phyloP scores from a whole-genome alignment of 768 basidiomycete species.

The Tremella mesenterica region DNA sequence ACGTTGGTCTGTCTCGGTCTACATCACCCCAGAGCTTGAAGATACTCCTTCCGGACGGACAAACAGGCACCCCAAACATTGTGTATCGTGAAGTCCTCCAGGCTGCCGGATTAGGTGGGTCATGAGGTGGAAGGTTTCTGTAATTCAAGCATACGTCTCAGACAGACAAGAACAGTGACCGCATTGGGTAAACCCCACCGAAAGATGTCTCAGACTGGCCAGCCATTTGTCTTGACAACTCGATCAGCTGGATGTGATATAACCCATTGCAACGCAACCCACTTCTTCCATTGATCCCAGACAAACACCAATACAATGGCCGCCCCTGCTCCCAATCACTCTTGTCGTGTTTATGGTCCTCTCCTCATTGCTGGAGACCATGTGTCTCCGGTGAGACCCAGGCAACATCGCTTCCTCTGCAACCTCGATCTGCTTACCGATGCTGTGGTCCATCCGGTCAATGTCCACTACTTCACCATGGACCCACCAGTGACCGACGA shows the following conservation, averaged over 20 bases:
- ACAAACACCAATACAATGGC: not conserved
- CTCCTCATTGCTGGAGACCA: not conserved
- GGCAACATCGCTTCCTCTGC: not conserved
- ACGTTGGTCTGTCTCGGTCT: conserved; percentile 46
- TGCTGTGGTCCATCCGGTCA: not conserved
- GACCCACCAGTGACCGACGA: not conserved
- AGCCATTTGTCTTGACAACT: too few species aligned
- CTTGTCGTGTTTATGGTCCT: not conserved
- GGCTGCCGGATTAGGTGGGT: not conserved
- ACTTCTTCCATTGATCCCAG: not conserved
- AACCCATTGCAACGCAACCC: too few species aligned
- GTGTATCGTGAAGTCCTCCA: conserved; percentile 40
- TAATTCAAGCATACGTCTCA: not conserved
- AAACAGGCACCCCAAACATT: conserved; percentile 33
- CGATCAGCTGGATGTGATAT: too few species aligned
- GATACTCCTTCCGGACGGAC: conserved; percentile 29
- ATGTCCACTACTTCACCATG: not conserved
- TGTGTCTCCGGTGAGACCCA: not conserved
- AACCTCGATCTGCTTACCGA: not conserved
- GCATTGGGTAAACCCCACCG: too few species aligned
- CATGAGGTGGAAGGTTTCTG: not conserved
- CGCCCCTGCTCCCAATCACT: not conserved
- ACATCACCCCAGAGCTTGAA: conserved; percentile 41
- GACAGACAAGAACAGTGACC: not conserved
- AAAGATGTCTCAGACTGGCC: too few species aligned